Conservation (phyloP, 371 early-diverging fungal species). For the Lichtheimia corymbifera region DNA sequence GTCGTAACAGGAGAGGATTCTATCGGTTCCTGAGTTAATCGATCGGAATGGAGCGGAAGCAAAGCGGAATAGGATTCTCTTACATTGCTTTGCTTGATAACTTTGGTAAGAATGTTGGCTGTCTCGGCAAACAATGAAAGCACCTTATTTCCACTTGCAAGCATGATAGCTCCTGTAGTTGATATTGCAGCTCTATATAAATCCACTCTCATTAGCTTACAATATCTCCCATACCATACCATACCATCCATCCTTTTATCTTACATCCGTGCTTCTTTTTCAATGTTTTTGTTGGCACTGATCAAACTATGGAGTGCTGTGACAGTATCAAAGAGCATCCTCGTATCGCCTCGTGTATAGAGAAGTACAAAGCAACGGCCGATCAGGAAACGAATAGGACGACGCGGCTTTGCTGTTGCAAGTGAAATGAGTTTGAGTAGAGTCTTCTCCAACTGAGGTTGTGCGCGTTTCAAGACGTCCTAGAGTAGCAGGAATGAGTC, state of each 20-base stretch:
- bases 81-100: conserved; percentile 72
- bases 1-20: conserved; percentile 64
- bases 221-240: too few relatives aligned
- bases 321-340: conserved; percentile 79
- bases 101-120: conserved; percentile 59
- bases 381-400: conserved; percentile 77
- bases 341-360: conserved; percentile 72
- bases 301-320: conserved; percentile 69
- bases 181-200: conserved; percentile 71
- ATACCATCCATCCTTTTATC: conserved; percentile 1
- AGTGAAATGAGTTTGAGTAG: conserved; percentile 66
- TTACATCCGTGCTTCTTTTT: conserved; percentile 63
- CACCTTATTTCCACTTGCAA: conserved; percentile 67
- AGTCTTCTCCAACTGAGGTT: conserved; percentile 69
- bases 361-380: conserved; percentile 74
- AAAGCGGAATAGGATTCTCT: conserved; percentile 5
- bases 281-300: conserved; percentile 67
- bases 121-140: conserved; percentile 83
- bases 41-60: too few relatives aligned
- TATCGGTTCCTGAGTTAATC: conserved; percentile 10
- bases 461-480: conserved; percentile 64
- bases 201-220: neutral
- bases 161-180: conserved; percentile 73
- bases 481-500: conserved; percentile 19
- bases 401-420: conserved; percentile 70